Percentiles rank a stretch among this genome's conserved stretches.
Conservation (phyloP, 495 filamentous ascomycete genomes). For the Glarea lozoyensis region DNA sequence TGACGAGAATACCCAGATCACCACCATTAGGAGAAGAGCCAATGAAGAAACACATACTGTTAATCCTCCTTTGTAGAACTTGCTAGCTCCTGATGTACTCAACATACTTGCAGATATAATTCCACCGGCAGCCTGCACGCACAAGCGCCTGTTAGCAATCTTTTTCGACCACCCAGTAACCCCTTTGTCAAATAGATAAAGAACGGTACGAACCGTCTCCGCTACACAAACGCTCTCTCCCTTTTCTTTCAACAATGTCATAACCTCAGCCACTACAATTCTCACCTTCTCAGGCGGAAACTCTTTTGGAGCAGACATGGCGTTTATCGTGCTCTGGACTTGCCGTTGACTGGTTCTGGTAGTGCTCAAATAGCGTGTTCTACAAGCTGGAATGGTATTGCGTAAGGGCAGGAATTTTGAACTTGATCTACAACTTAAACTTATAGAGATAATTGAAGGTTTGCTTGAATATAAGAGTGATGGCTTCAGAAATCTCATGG, state of each 20-base stretch:
- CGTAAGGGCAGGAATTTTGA: too few species aligned
- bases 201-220: conserved; percentile 40
- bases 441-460: too few species aligned
- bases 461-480: too few species aligned
- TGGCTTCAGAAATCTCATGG: too few species aligned
- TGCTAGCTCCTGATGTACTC: conserved; percentile 43
- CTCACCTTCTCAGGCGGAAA: conserved; percentile 44
- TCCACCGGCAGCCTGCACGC: conserved; percentile 46
- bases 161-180: background rate
- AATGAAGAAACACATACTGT: conserved; percentile 28
- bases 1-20: too few species aligned
- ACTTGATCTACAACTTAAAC: too few species aligned
- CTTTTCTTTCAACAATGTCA: conserved; percentile 38
- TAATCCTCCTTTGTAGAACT: conserved; percentile 49
- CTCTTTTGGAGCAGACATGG: too few species aligned
- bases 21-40: background rate
- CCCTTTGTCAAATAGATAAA: background rate
- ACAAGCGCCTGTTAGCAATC: too few species aligned
- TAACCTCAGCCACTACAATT: conserved; percentile 39
- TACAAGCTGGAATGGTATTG: too few species aligned
- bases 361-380: too few species aligned
- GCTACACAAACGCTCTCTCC: conserved; percentile 48
- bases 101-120: conserved; percentile 49
- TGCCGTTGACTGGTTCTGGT: too few species aligned
- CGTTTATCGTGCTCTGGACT: too few species aligned